Conservation (phyloP, 768 basidiomycete genomes). For the Hygrocybe coccinea region DNA sequence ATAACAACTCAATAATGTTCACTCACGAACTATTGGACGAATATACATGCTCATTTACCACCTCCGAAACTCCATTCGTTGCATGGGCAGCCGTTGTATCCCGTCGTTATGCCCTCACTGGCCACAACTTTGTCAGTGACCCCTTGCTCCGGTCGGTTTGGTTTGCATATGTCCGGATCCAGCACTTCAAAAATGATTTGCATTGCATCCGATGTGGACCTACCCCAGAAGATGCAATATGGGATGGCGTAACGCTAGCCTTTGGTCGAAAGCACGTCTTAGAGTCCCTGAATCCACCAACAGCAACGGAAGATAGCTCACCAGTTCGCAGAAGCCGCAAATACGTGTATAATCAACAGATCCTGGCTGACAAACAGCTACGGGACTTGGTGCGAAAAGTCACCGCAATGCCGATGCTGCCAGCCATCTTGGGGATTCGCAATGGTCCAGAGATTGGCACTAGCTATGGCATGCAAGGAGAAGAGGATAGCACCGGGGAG, state of each 20-base stretch:
- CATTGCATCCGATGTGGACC: slow-evolving; percentile 17
- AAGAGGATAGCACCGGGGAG: too few species aligned
- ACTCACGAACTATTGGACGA: slow-evolving; percentile 33
- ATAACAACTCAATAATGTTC: slow-evolving; percentile 28
- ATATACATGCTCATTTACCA: slow-evolving; percentile 28
- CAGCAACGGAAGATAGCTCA: not conserved
- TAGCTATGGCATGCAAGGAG: too few species aligned
- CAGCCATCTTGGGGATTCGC: not conserved
- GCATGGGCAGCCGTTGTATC: slow-evolving; percentile 1
- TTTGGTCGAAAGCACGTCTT: slow-evolving; percentile 16
- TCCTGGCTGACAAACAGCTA: not conserved
- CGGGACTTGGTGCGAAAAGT: not conserved
- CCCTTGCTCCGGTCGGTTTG: not conserved
- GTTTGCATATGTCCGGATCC: slow-evolving; percentile 1
- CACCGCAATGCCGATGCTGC: not conserved
- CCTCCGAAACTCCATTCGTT: slow-evolving; percentile 26
- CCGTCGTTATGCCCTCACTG: not conserved
- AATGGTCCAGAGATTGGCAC: not conserved
- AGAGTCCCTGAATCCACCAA: slow-evolving; percentile 7
- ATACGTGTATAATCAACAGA: not conserved
- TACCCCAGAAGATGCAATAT: slow-evolving; percentile 14
- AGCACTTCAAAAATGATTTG: slow-evolving; percentile 14
- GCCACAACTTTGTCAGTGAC: not conserved
- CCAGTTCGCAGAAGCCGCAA: not conserved
- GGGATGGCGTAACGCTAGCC: slow-evolving; percentile 20